Evolutionary conservation across 2,329 filamentous ascomycete genomes (phyloP), one percentile per base, ranked within the genome.

Genomic region (Penicillium sp.): DNA sequence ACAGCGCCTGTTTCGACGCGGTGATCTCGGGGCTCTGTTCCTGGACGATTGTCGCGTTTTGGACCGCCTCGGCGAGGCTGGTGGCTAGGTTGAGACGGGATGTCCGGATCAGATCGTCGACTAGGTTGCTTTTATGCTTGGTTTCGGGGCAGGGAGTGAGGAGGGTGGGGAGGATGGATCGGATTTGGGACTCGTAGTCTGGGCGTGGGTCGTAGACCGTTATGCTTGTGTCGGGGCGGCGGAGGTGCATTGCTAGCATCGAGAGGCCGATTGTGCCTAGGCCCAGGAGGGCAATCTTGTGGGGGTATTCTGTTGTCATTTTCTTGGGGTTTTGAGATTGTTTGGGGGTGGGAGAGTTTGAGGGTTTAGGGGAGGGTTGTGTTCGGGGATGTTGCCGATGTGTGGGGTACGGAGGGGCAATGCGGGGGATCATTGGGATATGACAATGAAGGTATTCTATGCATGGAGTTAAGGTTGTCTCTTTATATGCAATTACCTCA

Each of bases 1-100:
- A 85, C 19, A 83, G 70, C 0, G 62, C 62, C 35, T 72, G 70
- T 58, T 85, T 85, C 66, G 83, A 81, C 0, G 70, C 52, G 0
- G 76, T 59, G 46, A 78, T 77, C 61, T 85, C 83, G 0, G 82
- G 82, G 0, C 81, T 81, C 67, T 84, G 81, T 68, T 85, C 83
- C 67, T 86, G 82, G 39, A 86, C 70, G 46, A 85, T 80, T 39
- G 76, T 70, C 1, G 81, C 81, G 51, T 67, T 55, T 19, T 64
- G 47, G 9, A 83, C 74, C 10, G 81, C 81, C 2, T 73, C 59
- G n/a, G 57, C 47, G 9, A 72, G 56, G 3, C 69, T 68, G 7
- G 62, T 59, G 40, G 70, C 67, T 51, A 77, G 65, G 9, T 56
- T 62, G n/a, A 83, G 69, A 3, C 66, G 67, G 38, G 52, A 44